Evolutionary conservation across 2,329 filamentous ascomycete species (phyloP).

Genomic region (Talaromyces sp.): DNA sequence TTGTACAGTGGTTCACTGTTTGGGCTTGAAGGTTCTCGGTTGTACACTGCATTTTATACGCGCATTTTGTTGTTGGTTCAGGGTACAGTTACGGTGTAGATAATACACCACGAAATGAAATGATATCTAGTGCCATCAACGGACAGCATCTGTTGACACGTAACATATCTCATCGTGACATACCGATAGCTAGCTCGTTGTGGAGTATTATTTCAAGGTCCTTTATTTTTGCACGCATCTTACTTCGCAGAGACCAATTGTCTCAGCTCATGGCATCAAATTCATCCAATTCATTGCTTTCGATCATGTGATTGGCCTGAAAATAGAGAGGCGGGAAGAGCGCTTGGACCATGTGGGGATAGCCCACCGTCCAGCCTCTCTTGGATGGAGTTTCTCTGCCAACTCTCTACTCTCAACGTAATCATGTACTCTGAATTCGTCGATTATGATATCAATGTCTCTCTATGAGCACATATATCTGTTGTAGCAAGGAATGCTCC

Average conservation of each 20-base stretch:
- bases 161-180: background rate
- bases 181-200: background rate
- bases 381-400: background rate
- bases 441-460: background rate
- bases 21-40: background rate
- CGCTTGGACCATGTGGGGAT: conserved; percentile 9
- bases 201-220: background rate
- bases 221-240: background rate
- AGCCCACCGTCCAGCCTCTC: conserved; percentile 7
- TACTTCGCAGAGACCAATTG: background rate
- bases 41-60: background rate
- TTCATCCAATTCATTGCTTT: too few relatives aligned
- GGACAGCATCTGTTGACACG: background rate
- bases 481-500: background rate
- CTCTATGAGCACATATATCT: background rate
- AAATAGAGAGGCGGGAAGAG: conserved; percentile 16
- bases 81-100: background rate
- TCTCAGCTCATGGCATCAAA: background rate
- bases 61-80: background rate
- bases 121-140: background rate
- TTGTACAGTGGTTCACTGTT: background rate
- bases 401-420: background rate
- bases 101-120: background rate
- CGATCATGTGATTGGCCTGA: conserved; percentile 12
- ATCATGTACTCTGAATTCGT: background rate